Evolutionary conservation across 2,329 filamentous ascomycete genomes (phyloP), one percentile per base, ranked within the genome.

Genomic region (Teratosphaeria epicoccoides): DNA sequence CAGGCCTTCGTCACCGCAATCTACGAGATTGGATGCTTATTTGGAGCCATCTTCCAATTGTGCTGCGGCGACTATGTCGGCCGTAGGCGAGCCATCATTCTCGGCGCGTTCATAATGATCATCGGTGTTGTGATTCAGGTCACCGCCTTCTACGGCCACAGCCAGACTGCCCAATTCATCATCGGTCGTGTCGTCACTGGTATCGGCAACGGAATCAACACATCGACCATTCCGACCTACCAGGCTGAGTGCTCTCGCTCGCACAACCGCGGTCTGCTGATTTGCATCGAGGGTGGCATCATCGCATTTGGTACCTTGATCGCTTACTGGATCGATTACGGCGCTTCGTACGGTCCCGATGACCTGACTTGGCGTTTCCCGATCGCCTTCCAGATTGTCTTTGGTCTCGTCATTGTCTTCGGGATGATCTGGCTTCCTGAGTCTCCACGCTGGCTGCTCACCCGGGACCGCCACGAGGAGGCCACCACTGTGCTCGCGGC

Each of bases 221-320:
- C 75, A 3, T 73, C 71, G 0, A 78, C 75, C 0, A 77, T 78
- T 26, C 76, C 76, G 2, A 76, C 73, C 5, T 79, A 77, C 58
- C 75, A 77, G 65, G 73, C 75, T 6, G 76, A 78, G 58, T 77
- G 74, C 60, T 75, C 74, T 3, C 71, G 69, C 51, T 75, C 78
- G 0, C 76, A 74, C 58, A 81, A 81, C 64, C 75, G 80, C 57
- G 80, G 80, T 57, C 73, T 81, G 28, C 66, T 82, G 50, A 82
- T 82, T 58, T 81, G 79, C 63, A 79, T 82, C 46, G 78, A 74
- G 61, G 76, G 73, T 59, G 76, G 75, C 61, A 67, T 71, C 26
- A 74, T 77, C 44, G 74, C 74, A 7, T 73, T 77, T 49, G 75
- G 76, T 33, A 76, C 73, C 5, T 61, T 73, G 14, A 76, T 78